These are phyloP conservation scores for Blepharisma japonicum DNA, from an alignment of 73 alveolate genomes.

Conservation along the genomic window DNA sequence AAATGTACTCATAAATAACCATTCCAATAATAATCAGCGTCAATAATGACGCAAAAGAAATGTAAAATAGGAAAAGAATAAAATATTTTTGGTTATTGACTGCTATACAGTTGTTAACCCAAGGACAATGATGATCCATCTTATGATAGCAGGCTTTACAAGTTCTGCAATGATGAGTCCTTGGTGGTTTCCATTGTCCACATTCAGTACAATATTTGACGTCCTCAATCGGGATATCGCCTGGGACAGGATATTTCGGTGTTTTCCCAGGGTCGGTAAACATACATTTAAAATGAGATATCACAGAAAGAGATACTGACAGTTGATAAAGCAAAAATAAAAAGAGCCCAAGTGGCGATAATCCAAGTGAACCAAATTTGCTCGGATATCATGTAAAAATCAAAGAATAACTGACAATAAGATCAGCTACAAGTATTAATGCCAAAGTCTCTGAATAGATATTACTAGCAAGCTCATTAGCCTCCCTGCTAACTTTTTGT, in stretches of 20 bases:
- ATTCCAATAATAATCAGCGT: background rate
- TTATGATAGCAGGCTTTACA: slow-evolving; percentile 76
- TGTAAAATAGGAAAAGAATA: slow-evolving; percentile 34
- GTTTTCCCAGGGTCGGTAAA: slow-evolving; percentile 32
- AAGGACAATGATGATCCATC: slow-evolving; percentile 93
- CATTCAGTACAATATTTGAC: slow-evolving; percentile 60
- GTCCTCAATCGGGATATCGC: background rate
- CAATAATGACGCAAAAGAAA: background rate
- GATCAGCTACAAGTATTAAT: background rate
- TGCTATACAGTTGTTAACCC: slow-evolving; percentile 85
- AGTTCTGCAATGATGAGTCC: slow-evolving; percentile 81
- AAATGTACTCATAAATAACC: background rate
- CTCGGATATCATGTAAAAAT: background rate
- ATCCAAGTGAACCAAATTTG: background rate
- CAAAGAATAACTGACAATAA: background rate
- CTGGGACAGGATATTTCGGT: background rate
- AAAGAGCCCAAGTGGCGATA: background rate
- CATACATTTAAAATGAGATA: background rate
- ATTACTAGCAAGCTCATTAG: background rate
- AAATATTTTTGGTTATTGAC: slow-evolving; percentile 66
- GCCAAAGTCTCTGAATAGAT: background rate
- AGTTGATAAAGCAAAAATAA: background rate
- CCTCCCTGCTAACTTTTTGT: background rate
- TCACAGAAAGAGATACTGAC: background rate
- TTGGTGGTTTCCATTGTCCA: slow-evolving; percentile 61